Evolutionary conservation across 768 basidiomycete species (phyloP).

Genomic region (Macrolepiota albuminosa): DNA sequence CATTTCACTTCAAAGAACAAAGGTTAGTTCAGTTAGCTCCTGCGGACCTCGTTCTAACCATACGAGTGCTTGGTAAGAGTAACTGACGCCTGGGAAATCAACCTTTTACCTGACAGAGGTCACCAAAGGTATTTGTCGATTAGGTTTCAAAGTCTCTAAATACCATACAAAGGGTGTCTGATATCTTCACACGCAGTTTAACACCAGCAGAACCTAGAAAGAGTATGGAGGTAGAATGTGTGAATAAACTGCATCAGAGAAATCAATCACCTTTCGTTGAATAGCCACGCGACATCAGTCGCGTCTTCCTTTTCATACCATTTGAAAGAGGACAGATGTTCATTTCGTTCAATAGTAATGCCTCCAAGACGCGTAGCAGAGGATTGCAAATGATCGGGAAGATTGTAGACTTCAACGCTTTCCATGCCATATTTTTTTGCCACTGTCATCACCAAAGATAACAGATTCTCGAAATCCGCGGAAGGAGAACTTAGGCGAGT

Average conservation of each 20-base stretch:
- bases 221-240: not conserved
- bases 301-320: slow-evolving; percentile 42
- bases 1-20: not conserved
- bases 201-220: not conserved
- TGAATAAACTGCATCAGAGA: not conserved
- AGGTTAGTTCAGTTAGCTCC: not conserved
- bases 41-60: not conserved
- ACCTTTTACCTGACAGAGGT: not conserved
- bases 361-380: slow-evolving; percentile 27
- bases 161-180: not conserved
- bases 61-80: not conserved
- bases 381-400: slow-evolving; percentile 28
- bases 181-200: not conserved
- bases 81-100: not conserved
- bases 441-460: slow-evolving; percentile 28
- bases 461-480: slow-evolving; percentile 28
- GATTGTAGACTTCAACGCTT: slow-evolving; percentile 44
- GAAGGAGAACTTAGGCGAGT: slow-evolving; percentile 33
- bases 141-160: not conserved
- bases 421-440: slow-evolving; percentile 30
- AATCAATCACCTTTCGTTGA: slow-evolving; percentile 41
- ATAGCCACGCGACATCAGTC: slow-evolving; percentile 35
- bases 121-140: not conserved
- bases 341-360: slow-evolving; percentile 25
- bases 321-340: slow-evolving; percentile 39